Percentiles rank a stretch among this genome's conserved stretches.
Conservation (phyloP, 2,329 filamentous ascomycete species). For the Onygenales sp. region DNA sequence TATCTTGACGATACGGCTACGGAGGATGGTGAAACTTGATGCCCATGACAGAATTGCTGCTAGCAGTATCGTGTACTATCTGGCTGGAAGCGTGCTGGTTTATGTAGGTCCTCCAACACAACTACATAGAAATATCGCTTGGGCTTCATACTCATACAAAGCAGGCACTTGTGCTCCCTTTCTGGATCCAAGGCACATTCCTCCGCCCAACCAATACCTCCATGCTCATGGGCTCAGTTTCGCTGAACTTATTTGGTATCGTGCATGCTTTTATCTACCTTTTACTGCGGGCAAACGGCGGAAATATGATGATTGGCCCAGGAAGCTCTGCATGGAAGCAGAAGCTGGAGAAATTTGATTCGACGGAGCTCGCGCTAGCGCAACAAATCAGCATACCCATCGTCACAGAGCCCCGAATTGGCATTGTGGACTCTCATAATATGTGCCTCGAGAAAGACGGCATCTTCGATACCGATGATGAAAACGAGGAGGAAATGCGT, state of each 20-base stretch:
- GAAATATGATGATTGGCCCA: slow-evolving; percentile 5
- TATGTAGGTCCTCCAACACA: slow-evolving; percentile 13
- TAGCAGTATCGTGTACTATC: slow-evolving; percentile 18
- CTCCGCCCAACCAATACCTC: slow-evolving; percentile 4
- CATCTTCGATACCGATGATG: background rate
- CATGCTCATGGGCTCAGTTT: slow-evolving; percentile 14
- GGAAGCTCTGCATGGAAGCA: slow-evolving; percentile 4
- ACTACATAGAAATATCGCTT: background rate
- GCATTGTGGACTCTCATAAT: background rate
- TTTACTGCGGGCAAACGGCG: slow-evolving; percentile 15
- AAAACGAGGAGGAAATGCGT: background rate
- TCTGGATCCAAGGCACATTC: slow-evolving; percentile 11
- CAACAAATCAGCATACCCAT: background rate
- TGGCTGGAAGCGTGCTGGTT: slow-evolving; percentile 12
- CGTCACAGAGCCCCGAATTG: background rate
- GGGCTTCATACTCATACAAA: background rate
- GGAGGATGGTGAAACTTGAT: slow-evolving; percentile 13
- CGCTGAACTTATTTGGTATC: slow-evolving; percentile 17
- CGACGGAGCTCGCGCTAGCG: background rate
- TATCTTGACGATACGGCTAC: slow-evolving; percentile 11
- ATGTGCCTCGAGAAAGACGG: background rate
- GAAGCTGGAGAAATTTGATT: background rate
- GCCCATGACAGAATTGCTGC: slow-evolving; percentile 15
- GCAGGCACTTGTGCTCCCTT: slow-evolving; percentile 15
- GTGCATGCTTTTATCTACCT: slow-evolving; percentile 15